phyloP scores from a whole-genome alignment of 768 basidiomycete species.

The Hemileccinum rubropunctum region DNA sequence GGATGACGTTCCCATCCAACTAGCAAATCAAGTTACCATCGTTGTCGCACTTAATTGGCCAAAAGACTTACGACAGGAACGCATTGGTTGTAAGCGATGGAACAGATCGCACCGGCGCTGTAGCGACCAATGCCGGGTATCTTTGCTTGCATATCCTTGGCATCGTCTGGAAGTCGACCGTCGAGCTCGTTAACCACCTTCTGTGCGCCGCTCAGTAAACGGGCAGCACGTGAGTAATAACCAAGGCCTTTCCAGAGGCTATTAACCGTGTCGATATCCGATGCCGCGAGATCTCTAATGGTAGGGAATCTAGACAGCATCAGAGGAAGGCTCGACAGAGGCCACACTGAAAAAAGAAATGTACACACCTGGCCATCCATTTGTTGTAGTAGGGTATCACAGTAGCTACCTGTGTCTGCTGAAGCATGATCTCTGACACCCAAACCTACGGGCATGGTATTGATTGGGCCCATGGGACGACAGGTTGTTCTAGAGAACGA shows the following conservation, averaged over 20 bases:
- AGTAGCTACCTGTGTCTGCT: constrained; percentile 91
- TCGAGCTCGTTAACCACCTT: constrained; percentile 63
- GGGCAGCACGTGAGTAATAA: constrained; percentile 84
- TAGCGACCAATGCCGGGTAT: constrained; percentile 89
- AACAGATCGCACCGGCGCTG: constrained; percentile 80
- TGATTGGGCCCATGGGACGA: not conserved
- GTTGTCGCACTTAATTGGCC: not conserved
- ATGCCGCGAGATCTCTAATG: constrained; percentile 65
- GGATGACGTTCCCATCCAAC: constrained; percentile 90
- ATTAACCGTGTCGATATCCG: constrained; percentile 84
- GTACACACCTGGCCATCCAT: constrained; percentile 70
- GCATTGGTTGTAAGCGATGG: constrained; percentile 83
- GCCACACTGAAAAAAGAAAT: not conserved
- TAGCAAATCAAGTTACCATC: constrained; percentile 27
- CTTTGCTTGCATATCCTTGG: constrained; percentile 74
- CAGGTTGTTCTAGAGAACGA: constrained; percentile 7
- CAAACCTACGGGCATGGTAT: constrained; percentile 53
- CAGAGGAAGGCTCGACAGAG: not conserved
- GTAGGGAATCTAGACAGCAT: constrained; percentile 67
- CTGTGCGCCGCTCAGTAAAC: constrained; percentile 80
- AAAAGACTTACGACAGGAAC: constrained; percentile 72
- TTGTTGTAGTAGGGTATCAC: constrained; percentile 92
- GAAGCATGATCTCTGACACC: constrained; percentile 93
- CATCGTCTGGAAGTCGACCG: constrained; percentile 77
- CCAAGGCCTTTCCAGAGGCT: constrained; percentile 89